Base-by-base conservation (phyloP, 257 asterid genomes). In the Solanum habrochaites region DNA sequence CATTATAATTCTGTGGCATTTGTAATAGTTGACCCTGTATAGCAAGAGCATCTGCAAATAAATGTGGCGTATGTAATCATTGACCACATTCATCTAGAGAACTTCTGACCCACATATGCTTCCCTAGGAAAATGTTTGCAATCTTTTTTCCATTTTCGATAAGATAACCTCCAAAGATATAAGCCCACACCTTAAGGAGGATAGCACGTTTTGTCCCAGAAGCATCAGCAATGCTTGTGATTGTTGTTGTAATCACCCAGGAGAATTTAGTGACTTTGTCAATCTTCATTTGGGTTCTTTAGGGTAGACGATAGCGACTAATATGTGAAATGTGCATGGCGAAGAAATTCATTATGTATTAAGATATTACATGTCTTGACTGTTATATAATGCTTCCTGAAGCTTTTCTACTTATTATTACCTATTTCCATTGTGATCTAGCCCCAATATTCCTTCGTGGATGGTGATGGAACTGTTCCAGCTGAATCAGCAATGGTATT, bases 391-490 rank as follows among this genome's bases (percentile, higher is more conserved):
- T 81, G 45, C 85, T 81, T 81, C 69, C 20, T 49, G 45, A 29
- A 49, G 69, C 45, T 31, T 49, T 29, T 29, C 7, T 81, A 81
- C 69, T 81, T 29, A 49, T 11, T 18, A 81, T 29, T 29, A 29
- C 45, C 12, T 29, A 16, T 11, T 49, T 31, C 29, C 3, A 0
- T 21, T 85, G 77, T 88, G 88, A 89, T 89, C 88, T 94, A 96
- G 99, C 97, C 98, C 5, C 89, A 91, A 73, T 96, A 96, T 92
- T 87, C 95, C 15, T 95, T 60, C 39, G 96, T 92, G 86, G 96
- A 95, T 85, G 99, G 99, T 37, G 99, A 96, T 91, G 99, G 99
- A 88, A 96, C 99, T 27, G 99, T 95, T 49, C 99, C 98, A 16
- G 82, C 96, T 3, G 99, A 96, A 90, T 96, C 99, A 52, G 98